A percentile compares a stretch with the other conserved stretches of the same genome.
phyloP scores from a whole-genome alignment of 176 grass and related monocot genomes.

The Neostapfia colusana region DNA sequence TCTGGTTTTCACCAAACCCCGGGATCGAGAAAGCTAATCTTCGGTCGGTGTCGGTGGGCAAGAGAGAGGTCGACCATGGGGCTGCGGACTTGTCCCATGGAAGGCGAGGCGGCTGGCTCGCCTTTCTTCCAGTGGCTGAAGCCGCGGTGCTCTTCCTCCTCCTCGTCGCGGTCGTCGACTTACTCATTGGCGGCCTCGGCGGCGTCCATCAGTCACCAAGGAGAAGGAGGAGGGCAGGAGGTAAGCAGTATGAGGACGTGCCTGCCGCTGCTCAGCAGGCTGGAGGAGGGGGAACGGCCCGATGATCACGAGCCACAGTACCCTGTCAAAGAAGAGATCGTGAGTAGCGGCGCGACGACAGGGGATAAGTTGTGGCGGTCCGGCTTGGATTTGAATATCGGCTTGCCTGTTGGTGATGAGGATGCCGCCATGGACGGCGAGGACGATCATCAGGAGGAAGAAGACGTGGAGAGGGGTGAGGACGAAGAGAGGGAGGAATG shows the following conservation, averaged over 20 bases:
- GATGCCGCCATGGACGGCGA: slow-evolving; percentile 23
- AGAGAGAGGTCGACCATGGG: slow-evolving; percentile 19
- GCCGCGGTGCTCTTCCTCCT: slow-evolving; percentile 27
- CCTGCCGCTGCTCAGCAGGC: slow-evolving; percentile 71
- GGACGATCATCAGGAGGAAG: slow-evolving; percentile 10
- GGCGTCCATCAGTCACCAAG: neutral
- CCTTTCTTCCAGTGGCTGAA: slow-evolving; percentile 59
- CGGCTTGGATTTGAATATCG: slow-evolving; percentile 67
- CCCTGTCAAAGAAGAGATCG: slow-evolving; percentile 42
- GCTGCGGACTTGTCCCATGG: slow-evolving; percentile 39
- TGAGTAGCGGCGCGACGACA: neutral
- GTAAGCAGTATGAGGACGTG: slow-evolving; percentile 38
- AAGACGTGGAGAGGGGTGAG: slow-evolving; percentile 26
- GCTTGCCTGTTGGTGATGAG: slow-evolving; percentile 42
- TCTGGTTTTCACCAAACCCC: slow-evolving; percentile 49
- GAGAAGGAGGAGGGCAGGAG: neutral
- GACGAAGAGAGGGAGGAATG: slow-evolving; percentile 20
- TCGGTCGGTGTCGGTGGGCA: neutral
- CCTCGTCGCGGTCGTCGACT: slow-evolving; percentile 14
- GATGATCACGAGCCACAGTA: slow-evolving; percentile 1
- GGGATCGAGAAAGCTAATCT: neutral
- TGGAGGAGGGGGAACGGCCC: slow-evolving; percentile 43
- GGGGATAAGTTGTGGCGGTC: neutral
- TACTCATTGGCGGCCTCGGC: neutral
- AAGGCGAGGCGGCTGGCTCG: slow-evolving; percentile 26